phyloP scores from a whole-genome alignment of 352 stramenopile genomes.

The Aphanomyces euteiches region DNA sequence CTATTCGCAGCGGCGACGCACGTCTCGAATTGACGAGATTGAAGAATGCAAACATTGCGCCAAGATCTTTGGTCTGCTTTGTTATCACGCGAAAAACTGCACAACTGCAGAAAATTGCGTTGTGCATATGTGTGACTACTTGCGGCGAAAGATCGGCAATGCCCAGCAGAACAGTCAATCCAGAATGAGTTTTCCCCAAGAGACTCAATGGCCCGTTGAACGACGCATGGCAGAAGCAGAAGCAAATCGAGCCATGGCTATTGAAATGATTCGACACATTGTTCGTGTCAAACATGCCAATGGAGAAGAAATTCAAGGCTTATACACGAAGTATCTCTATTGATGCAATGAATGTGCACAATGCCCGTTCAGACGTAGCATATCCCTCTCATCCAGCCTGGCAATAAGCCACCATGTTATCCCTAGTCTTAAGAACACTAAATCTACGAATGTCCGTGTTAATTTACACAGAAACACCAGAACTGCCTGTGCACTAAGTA shows the following conservation, averaged over 20 bases:
- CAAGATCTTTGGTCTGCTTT: constrained; percentile 84
- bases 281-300: constrained; percentile 22
- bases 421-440: too few species aligned
- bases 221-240: constrained; percentile 78
- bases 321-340: constrained; percentile 25
- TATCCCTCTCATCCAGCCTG: too few species aligned
- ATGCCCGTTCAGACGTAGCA: too few species aligned
- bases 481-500: too few species aligned
- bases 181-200: constrained; percentile 54
- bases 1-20: constrained; percentile 64
- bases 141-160: constrained; percentile 79
- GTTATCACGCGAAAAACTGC: constrained; percentile 79
- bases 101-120: constrained; percentile 49
- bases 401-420: too few species aligned
- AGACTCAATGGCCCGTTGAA: constrained; percentile 75
- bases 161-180: constrained; percentile 54
- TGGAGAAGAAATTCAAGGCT: constrained; percentile 23
- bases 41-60: constrained; percentile 55
- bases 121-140: constrained; percentile 82
- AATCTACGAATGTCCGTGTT: too few species aligned
- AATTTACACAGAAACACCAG: too few species aligned
- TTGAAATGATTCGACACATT: constrained; percentile 54
- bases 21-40: constrained; percentile 76
- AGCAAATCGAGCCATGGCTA: constrained; percentile 61
- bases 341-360: too few species aligned